Evolutionary conservation across 257 asterid species (phyloP).

Genomic region (Solanum dulcamara): DNA sequence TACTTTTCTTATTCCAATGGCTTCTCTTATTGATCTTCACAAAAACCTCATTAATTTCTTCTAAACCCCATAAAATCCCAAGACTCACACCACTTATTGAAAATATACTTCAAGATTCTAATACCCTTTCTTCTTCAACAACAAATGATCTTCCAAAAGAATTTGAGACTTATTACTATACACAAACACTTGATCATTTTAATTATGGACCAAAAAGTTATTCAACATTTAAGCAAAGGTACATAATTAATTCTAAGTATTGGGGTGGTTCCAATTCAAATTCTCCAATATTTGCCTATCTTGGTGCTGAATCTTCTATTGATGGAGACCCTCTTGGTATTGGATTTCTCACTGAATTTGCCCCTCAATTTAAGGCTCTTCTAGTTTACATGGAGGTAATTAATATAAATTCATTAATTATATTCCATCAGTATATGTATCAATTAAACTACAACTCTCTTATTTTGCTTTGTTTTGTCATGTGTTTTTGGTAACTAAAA

Average conservation of each 20-base stretch:
- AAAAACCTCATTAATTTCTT: not conserved
- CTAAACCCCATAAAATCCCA: conserved; percentile 10
- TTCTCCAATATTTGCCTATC: conserved; percentile 52
- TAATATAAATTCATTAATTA: not conserved
- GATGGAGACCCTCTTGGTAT: conserved; percentile 11
- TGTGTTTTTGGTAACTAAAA: not conserved
- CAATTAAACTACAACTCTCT: not conserved
- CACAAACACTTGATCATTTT: conserved; percentile 73
- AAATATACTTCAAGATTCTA: not conserved
- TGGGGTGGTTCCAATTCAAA: conserved; percentile 48
- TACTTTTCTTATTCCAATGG: not conserved
- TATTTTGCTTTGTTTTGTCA: not conserved
- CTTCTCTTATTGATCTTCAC: not conserved
- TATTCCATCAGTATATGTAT: not conserved
- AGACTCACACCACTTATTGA: conserved; percentile 7
- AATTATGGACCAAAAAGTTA: conserved; percentile 54
- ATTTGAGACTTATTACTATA: conserved; percentile 30
- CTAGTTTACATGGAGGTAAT: conserved; percentile 59
- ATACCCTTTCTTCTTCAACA: not conserved
- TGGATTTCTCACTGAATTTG: conserved; percentile 48
- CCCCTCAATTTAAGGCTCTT: conserved; percentile 56
- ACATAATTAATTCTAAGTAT: conserved; percentile 21
- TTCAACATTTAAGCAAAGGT: conserved; percentile 44
- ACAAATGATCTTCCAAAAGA: conserved; percentile 1
- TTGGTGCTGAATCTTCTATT: conserved; percentile 56